Base-by-base conservation (phyloP, 805 yeast genomes). In the Starmerella kuoi region DNA sequence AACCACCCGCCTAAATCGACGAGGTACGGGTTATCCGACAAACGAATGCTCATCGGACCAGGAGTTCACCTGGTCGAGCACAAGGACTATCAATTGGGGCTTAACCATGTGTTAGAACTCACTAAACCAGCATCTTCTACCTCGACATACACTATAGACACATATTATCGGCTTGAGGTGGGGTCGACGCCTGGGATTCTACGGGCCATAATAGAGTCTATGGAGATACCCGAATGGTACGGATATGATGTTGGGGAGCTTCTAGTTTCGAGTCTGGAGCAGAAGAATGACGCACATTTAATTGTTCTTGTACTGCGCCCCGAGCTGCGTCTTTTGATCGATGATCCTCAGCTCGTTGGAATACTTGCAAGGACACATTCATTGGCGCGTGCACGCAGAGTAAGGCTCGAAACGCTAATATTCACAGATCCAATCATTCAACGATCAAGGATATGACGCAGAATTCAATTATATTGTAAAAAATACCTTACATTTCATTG, bases 151-250 rank as follows among this genome's bases (percentile, higher is more conserved):
- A 24, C 35, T 1, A 30, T 46, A 2, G 47, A 46, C 39, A 40
- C 47, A 15, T 37, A 28, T 32, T 36, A 30, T 31, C 41, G 35
- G 20, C 18, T n/a, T 15, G 42, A 32, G n/a, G 15, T 46, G 15
- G 6, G 12, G n/a, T 40, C 20, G 18, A 20, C 38, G 11, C 14
- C 22, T 11, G 35, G 37, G 18, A 21, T 46, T 15, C 4, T 46
- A 27, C 43, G 31, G 26, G 40, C 45, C 21, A 15, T 43, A 3
- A 17, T 40, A 15, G 42, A 46, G 24, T 28, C 41, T 25, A 39
- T 46, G 41, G 42, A 28, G 24, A 30, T 43, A 3, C 34, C 40
- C 15, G 50, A 46, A n/a, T 46, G 42, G 42, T 46, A 28, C 20
- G 45, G 47, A 11, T 46, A 46, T 34, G 36, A 35, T 2, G 17